Conservation (phyloP, 805 yeast species). For the Saccharomycopsis capsularis region DNA sequence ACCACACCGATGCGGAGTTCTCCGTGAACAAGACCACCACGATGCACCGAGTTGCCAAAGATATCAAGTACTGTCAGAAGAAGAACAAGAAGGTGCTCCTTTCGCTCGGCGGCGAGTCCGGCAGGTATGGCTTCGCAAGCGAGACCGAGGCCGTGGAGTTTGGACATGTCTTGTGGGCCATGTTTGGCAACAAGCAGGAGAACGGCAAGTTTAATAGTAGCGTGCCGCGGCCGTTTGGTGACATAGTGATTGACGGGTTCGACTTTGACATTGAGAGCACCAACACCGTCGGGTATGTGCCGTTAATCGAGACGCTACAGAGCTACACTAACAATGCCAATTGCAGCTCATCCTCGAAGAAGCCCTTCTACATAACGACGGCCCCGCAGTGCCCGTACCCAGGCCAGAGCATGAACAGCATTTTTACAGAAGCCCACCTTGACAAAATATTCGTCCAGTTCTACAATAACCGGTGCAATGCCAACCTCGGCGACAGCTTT, state of each 20-base stretch:
- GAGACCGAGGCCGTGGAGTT: slow-evolving; percentile 46
- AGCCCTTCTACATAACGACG: slow-evolving; percentile 68
- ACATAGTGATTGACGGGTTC: slow-evolving; percentile 66
- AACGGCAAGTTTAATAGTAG: slow-evolving; percentile 9
- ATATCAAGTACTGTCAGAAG: slow-evolving; percentile 59
- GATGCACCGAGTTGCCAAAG: slow-evolving; percentile 42
- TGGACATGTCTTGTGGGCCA: slow-evolving; percentile 47
- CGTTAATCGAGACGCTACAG: slow-evolving; percentile 39
- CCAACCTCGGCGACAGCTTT: slow-evolving; percentile 50
- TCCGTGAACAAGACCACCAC: slow-evolving; percentile 39
- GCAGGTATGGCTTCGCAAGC: slow-evolving; percentile 45
- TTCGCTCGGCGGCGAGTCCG: slow-evolving; percentile 60
- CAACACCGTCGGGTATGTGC: slow-evolving; percentile 53
- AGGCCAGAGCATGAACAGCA: slow-evolving; percentile 59
- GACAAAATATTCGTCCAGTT: slow-evolving; percentile 85
- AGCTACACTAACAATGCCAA: slow-evolving; percentile 30
- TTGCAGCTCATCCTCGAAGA: slow-evolving; percentile 42
- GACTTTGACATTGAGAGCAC: slow-evolving; percentile 83
- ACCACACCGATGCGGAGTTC: slow-evolving; percentile 28
- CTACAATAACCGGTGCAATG: slow-evolving; percentile 76
- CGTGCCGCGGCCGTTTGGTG: slow-evolving; percentile 41
- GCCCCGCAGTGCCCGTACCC: slow-evolving; percentile 93
- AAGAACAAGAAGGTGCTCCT: slow-evolving; percentile 52
- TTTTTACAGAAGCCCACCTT: slow-evolving; percentile 49
- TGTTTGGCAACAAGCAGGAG: slow-evolving; percentile 34